phyloP scores from a whole-genome alignment of 1,284 basidiomycete species.

The Omphalotus olearius region DNA sequence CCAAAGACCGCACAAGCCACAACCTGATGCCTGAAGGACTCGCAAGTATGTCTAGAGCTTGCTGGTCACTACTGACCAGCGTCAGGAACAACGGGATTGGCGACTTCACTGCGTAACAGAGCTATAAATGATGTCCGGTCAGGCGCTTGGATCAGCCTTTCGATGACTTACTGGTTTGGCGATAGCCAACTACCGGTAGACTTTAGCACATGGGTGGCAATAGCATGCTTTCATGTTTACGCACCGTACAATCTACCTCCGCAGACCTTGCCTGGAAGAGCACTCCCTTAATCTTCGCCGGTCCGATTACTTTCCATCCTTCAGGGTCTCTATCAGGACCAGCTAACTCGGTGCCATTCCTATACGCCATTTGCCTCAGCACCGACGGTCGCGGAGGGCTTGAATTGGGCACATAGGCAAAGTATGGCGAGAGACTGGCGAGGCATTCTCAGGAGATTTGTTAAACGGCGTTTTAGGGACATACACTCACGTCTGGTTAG shows the following conservation, averaged over 20 bases:
- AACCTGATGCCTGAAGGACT: constrained; percentile 32
- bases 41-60: constrained; percentile 46
- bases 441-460: background rate
- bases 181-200: constrained; percentile 39
- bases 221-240: constrained; percentile 16
- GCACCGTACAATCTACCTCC: constrained; percentile 35
- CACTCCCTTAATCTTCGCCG: constrained; percentile 34
- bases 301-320: constrained; percentile 42
- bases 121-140: constrained; percentile 24
- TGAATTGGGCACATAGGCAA: constrained; percentile 37
- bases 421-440: constrained; percentile 27
- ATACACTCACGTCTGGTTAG: constrained; percentile 34
- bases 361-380: constrained; percentile 42
- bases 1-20: constrained; percentile 32
- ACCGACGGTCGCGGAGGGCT: constrained; percentile 41
- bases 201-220: constrained; percentile 1
- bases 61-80: constrained; percentile 37
- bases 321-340: constrained; percentile 44
- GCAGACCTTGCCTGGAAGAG: constrained; percentile 39
- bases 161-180: constrained; percentile 44
- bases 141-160: background rate
- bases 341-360: constrained; percentile 32
- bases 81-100: constrained; percentile 46
- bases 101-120: constrained; percentile 44
- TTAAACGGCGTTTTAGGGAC: background rate